phyloP scores from a whole-genome alignment of 805 yeast genomes.

The Candida pini region DNA sequence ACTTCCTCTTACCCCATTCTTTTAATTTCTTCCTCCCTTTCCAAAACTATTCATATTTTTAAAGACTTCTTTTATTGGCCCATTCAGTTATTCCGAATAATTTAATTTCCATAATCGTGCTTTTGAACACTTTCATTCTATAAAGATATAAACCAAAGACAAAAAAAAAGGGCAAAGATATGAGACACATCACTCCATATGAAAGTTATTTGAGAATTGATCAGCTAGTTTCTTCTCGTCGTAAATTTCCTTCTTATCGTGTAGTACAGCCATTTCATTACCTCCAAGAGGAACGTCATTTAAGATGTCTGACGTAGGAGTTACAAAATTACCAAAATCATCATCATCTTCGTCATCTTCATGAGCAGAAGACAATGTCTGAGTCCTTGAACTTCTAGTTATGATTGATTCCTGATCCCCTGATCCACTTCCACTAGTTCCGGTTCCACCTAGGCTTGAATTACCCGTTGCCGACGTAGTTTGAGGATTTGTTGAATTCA shows the following conservation, averaged over 20 bases:
- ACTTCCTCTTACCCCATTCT: neutral
- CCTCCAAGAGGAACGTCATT: constrained; percentile 19
- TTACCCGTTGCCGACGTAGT: neutral
- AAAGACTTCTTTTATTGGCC: neutral
- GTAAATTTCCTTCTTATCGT: constrained; percentile 11
- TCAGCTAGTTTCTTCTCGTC: constrained; percentile 12
- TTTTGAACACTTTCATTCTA: too few relatives aligned
- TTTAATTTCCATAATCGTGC: neutral
- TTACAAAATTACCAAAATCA: constrained; percentile 29
- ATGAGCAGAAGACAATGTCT: constrained; percentile 14
- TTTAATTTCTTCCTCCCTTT: neutral
- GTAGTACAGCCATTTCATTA: constrained; percentile 17
- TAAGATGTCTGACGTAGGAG: constrained; percentile 21
- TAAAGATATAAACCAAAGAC: too few relatives aligned
- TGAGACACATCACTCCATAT: too few relatives aligned
- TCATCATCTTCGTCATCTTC: constrained; percentile 28
- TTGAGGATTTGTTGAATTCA: neutral
- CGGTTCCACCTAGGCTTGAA: too few relatives aligned
- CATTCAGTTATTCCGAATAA: neutral
- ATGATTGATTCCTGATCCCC: constrained; percentile 16
- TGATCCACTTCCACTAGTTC: constrained; percentile 1
- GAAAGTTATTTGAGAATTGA: too few relatives aligned
- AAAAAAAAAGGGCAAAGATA: too few relatives aligned
- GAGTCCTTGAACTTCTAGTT: constrained; percentile 16
- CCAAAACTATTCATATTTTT: neutral